Conservation (phyloP, 2,329 filamentous ascomycete species). For the Cryphonectria carpinicola region DNA sequence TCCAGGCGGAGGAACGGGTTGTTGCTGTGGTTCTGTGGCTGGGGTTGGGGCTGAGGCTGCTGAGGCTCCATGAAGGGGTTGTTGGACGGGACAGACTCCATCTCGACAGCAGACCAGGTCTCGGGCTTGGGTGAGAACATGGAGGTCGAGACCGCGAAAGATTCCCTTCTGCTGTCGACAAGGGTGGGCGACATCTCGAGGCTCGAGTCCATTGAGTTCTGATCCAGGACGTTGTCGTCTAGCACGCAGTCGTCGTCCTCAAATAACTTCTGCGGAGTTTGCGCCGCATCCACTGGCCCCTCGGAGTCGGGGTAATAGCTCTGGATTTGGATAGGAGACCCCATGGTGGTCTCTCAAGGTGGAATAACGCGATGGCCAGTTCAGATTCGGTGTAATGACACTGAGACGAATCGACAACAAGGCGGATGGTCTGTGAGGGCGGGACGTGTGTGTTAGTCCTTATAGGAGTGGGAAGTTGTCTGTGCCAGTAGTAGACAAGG, state of each 20-base stretch:
- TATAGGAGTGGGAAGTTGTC: neutral
- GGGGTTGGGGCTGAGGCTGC: conserved; percentile 21
- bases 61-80: conserved; percentile 63
- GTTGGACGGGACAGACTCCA: conserved; percentile 66
- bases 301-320: conserved; percentile 54
- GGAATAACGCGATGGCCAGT: conserved; percentile 9
- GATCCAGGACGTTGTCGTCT: conserved; percentile 65
- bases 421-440: conserved; percentile 18
- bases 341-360: conserved; percentile 45
- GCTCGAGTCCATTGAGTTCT: conserved; percentile 62
- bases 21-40: conserved; percentile 47
- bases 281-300: conserved; percentile 57
- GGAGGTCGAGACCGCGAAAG: conserved; percentile 60
- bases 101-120: conserved; percentile 66
- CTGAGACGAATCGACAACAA: conserved; percentile 15
- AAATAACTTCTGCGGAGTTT: conserved; percentile 58
- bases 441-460: conserved; percentile 18
- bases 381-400: conserved; percentile 15
- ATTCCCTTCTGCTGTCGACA: conserved; percentile 65
- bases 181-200: conserved; percentile 67
- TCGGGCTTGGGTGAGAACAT: conserved; percentile 70
- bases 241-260: conserved; percentile 64
- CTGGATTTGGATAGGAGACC: conserved; percentile 56
- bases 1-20: conserved; percentile 71
- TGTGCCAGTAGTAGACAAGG: conserved; percentile 14